phyloP scores from a whole-genome alignment of 2,329 filamentous ascomycete genomes.

The Exophiala lecanii-corni region DNA sequence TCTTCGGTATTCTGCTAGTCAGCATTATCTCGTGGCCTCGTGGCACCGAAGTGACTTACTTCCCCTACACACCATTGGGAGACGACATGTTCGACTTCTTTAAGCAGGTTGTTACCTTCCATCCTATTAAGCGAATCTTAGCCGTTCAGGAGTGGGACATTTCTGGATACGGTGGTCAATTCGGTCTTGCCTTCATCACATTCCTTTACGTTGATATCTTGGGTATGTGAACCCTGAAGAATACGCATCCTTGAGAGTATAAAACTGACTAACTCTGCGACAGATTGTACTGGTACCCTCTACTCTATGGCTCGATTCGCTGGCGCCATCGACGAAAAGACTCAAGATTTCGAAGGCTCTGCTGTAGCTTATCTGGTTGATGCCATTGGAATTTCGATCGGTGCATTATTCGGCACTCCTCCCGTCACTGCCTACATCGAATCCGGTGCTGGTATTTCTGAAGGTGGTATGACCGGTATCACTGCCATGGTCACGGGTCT shows the following conservation, averaged over 20 bases:
- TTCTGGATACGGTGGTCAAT: conserved; percentile 64
- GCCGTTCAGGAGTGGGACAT: conserved; percentile 72
- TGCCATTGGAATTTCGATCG: conserved; percentile 73
- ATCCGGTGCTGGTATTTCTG: conserved; percentile 83
- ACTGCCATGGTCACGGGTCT: conserved; percentile 73
- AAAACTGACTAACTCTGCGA: neutral
- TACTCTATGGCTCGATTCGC: conserved; percentile 88
- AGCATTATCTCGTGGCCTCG: conserved; percentile 87
- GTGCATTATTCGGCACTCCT: conserved; percentile 69
- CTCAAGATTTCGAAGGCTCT: conserved; percentile 82
- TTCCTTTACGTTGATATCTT: conserved; percentile 90
- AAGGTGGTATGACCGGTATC: conserved; percentile 80
- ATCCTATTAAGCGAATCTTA: conserved; percentile 66
- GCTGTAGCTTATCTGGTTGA: conserved; percentile 80
- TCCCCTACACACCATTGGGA: conserved; percentile 67
- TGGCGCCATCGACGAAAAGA: conserved; percentile 72
- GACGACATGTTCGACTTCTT: conserved; percentile 77
- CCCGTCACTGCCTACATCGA: conserved; percentile 86
- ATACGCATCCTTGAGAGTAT: too few relatives aligned
- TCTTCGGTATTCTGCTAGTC: conserved; percentile 75
- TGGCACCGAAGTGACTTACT: conserved; percentile 70
- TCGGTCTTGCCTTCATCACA: conserved; percentile 77
- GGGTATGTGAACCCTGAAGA: neutral
- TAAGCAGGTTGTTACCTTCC: conserved; percentile 80
- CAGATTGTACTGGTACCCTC: conserved; percentile 74